Evolutionary conservation across 192 early-diverging fungal species (phyloP).

Genomic region (Entomortierella chlamydospora): DNA sequence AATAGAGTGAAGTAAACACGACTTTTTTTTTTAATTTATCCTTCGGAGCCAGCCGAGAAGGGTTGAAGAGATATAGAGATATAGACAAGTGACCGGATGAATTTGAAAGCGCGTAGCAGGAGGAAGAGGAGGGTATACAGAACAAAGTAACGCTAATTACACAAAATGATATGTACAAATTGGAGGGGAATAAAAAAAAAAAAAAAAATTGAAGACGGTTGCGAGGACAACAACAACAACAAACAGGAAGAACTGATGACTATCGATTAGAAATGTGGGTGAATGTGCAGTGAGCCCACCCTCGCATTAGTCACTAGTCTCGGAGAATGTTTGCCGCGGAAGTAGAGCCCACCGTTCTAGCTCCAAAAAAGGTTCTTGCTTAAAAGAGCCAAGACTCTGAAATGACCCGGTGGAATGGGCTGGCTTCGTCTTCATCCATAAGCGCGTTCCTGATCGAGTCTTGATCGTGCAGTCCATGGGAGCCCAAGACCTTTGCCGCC

Average conservation of each 20-base stretch:
- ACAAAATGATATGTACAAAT: slow-evolving; percentile 8
- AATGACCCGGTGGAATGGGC: slow-evolving; percentile 34
- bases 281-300: too few species aligned
- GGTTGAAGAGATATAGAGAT: not conserved
- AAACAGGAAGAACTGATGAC: too few species aligned
- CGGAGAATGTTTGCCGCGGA: too few species aligned
- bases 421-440: slow-evolving; percentile 32
- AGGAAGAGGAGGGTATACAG: slow-evolving; percentile 10
- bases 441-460: slow-evolving; percentile 14
- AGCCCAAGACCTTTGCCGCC: slow-evolving; percentile 8
- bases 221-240: too few species aligned
- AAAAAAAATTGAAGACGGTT: not conserved
- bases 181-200: not conserved
- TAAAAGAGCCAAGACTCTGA: slow-evolving; percentile 54
- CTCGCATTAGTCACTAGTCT: too few species aligned
- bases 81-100: too few species aligned
- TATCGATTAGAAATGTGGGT: too few species aligned
- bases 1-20: too few species aligned
- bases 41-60: too few species aligned
- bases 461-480: slow-evolving; percentile 26
- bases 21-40: too few species aligned
- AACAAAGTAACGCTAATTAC: not conserved
- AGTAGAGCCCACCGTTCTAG: not conserved
- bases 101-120: too few species aligned
- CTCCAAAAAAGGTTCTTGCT: not conserved